Evolutionary conservation across 2,329 filamentous ascomycete genomes (phyloP).

Genomic region (Fusarium sp.): DNA sequence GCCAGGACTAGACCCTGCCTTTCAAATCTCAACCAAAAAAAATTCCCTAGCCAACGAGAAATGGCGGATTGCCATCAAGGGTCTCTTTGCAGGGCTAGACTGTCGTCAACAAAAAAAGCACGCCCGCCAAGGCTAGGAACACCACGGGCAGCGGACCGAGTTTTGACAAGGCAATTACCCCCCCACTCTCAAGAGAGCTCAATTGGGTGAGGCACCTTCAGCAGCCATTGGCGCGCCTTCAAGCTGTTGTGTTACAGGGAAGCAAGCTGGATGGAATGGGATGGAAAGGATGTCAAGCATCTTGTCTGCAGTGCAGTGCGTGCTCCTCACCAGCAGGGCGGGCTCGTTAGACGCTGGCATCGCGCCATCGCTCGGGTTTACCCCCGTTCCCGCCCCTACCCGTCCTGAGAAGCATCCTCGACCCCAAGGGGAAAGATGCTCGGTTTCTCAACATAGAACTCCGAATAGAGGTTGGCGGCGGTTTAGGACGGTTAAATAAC

Average conservation of each 20-base stretch:
- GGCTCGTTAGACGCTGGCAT: not conserved
- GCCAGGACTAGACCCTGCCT: not conserved
- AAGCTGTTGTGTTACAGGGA: constrained; percentile 15
- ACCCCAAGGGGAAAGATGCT: not conserved
- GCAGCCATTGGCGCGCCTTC: not conserved
- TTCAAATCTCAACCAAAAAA: constrained; percentile 28
- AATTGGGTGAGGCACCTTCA: not conserved
- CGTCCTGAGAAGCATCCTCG: constrained; percentile 5
- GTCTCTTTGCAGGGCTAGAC: constrained; percentile 16
- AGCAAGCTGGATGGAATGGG: not conserved
- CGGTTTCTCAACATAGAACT: not conserved
- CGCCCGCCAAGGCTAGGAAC: not conserved
- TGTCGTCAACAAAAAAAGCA: constrained; percentile 29
- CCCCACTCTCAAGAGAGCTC: not conserved
- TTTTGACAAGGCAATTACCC: not conserved
- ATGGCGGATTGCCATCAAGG: constrained; percentile 38
- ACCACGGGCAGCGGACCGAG: constrained; percentile 20
- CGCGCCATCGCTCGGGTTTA: constrained; percentile 2
- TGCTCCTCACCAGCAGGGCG: not conserved
- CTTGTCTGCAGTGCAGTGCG: not conserved
- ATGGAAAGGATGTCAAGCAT: not conserved
- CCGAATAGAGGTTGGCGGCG: constrained; percentile 26
- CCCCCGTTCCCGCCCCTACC: constrained; percentile 1
- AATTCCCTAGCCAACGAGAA: constrained; percentile 39
- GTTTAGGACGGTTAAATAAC: constrained; percentile 24